These are phyloP conservation scores for Pichia manshurica DNA, from an alignment of 805 yeast species.

Conservation along the genomic window DNA sequence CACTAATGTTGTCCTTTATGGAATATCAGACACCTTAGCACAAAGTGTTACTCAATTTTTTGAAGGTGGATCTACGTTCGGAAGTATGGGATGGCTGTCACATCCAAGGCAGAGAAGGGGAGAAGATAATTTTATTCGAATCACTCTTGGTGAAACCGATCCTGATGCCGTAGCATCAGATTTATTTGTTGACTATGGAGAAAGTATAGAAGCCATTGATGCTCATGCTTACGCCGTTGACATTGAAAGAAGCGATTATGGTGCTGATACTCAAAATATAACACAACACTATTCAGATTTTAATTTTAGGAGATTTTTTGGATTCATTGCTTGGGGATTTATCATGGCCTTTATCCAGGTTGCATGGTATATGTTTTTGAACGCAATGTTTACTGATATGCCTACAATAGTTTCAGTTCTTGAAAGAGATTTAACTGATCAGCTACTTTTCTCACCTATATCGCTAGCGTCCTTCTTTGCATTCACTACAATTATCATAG, in stretches of 20 bases:
- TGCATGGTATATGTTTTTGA: conserved; percentile 82
- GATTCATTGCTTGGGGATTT: conserved; percentile 86
- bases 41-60: conserved; percentile 50
- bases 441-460: conserved; percentile 81
- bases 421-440: conserved; percentile 85
- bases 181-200: conserved; percentile 33
- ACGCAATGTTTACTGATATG: conserved; percentile 69
- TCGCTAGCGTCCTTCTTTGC: conserved; percentile 75
- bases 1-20: conserved; percentile 75
- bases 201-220: conserved; percentile 8
- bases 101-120: neutral
- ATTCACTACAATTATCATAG: conserved; percentile 78
- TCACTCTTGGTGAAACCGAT: neutral
- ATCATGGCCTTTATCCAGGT: conserved; percentile 76
- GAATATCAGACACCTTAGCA: conserved; percentile 88
- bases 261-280: neutral
- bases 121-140: neutral
- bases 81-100: neutral
- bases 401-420: conserved; percentile 81
- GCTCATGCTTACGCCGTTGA: conserved; percentile 10
- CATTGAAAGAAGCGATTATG: neutral
- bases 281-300: conserved; percentile 30
- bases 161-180: conserved; percentile 8
- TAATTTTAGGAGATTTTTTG: conserved; percentile 63
- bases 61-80: neutral